Conservation (phyloP, 805 yeast species). For the Hanseniaspora meyeri region DNA sequence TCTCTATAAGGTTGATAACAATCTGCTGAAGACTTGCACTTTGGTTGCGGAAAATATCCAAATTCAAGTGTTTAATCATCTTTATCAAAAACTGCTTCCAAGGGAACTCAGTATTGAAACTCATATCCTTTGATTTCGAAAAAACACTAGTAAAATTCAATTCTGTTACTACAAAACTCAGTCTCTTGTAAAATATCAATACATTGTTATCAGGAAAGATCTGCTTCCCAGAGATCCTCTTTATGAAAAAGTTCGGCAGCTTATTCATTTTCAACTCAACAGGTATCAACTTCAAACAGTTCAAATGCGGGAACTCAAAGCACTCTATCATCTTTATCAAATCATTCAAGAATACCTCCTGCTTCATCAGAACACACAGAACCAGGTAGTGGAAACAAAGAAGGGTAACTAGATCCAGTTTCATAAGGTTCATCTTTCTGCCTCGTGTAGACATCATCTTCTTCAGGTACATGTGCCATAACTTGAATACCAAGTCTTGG, state of each 20-base stretch:
- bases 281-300: constrained; percentile 4
- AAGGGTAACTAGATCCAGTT: constrained; percentile 14
- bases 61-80: not conserved
- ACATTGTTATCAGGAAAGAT: constrained; percentile 11
- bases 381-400: constrained; percentile 40
- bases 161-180: constrained; percentile 1
- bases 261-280: not conserved
- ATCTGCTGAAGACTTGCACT: not conserved
- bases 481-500: not conserved
- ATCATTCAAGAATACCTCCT: constrained; percentile 43
- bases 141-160: not conserved
- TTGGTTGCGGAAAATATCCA: not conserved
- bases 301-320: constrained; percentile 14
- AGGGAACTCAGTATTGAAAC: constrained; percentile 4
- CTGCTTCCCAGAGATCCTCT: constrained; percentile 12
- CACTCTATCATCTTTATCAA: constrained; percentile 23
- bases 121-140: not conserved
- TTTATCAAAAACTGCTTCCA: constrained; percentile 6
- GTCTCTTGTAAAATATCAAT: constrained; percentile 3
- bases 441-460: constrained; percentile 5
- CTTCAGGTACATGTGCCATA: constrained; percentile 1
- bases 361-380: constrained; percentile 31
- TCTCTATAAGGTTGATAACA: not conserved
- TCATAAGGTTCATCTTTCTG: not conserved
- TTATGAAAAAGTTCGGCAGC: constrained; percentile 5